Conservation (phyloP, 768 basidiomycete genomes). For the Lactarius vividus region DNA sequence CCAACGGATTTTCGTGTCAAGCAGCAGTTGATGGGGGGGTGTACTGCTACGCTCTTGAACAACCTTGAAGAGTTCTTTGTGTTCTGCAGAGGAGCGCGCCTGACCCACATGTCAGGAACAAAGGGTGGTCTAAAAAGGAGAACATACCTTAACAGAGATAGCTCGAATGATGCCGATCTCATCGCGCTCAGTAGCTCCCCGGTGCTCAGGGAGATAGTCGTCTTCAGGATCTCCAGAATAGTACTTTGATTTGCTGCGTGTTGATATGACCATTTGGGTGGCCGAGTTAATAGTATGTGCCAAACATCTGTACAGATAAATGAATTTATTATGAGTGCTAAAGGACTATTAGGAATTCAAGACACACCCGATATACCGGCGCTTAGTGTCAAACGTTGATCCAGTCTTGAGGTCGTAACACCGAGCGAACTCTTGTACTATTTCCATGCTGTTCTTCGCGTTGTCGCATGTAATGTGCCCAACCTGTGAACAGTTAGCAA, state of each 20-base stretch:
- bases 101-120: background rate
- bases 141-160: background rate
- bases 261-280: background rate
- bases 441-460: background rate
- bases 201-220: background rate
- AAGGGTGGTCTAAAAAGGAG: background rate
- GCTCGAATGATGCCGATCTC: background rate
- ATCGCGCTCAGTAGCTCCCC: background rate
- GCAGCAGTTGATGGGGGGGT: background rate
- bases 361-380: background rate
- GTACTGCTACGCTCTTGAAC: background rate
- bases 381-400: background rate
- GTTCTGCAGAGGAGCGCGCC: background rate
- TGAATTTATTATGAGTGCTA: background rate
- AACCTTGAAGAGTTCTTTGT: background rate
- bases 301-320: slow-evolving; percentile 4
- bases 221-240: background rate
- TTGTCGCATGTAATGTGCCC: background rate
- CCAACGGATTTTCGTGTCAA: background rate
- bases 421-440: background rate
- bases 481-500: background rate
- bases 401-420: background rate
- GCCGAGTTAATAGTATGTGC: slow-evolving; percentile 4
- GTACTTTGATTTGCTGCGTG: background rate
- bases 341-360: background rate